Base-by-base conservation (phyloP, 2,329 filamentous ascomycete species). In the Talaromyces sp. region DNA sequence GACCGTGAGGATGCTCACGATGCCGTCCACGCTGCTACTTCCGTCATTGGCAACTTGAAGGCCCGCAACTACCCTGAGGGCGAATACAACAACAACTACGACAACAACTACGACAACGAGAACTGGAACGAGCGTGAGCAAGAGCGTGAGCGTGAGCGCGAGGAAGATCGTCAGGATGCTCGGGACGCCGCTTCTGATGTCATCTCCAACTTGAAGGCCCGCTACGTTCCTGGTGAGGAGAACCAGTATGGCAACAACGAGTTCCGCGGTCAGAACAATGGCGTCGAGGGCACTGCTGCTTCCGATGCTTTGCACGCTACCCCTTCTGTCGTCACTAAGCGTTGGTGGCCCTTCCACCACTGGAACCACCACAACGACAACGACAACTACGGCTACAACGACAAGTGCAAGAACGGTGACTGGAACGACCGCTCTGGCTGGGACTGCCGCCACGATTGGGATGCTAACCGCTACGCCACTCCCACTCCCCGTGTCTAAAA, bases 181-280 rank as follows among this genome's bases (percentile, higher is more conserved):
- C 9, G 11, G 7, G 27, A 32, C n/a, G 42, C 29, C 11, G 43
- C 19, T 22, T 35, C 30, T 8, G 16, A 11, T 46, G 32, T 36
- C 9, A 19, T 46, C 14, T 19, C 30, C 19, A 36, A 46, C 43
- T 13, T 46, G 19, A 46, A 46, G 43, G 43, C 43, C 19, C 43
- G 43, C 32, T 11, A 46, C 43, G 20, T 35, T 30, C 30, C 30
- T n/a, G 30, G 27, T 39, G 36, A 39, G 4, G 2, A 42, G 49
- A 11, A 51, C 7, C 40, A 57, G 45, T 60, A 64, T 35, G 24
- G 24, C 24, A 9, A 27, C 20, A 54, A 54, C 10, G 43, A 60
- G 37, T 60, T n/a, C n/a, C n/a, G n/a, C n/a, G n/a, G n/a, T n/a
- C n/a, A n/a, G n/a, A n/a, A 62, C 39, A 52, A 51, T 5, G 45